Evolutionary conservation across 805 yeast species (phyloP), one percentile per base, ranked within the genome.

Genomic region (Tetrapisispora fleetii): DNA sequence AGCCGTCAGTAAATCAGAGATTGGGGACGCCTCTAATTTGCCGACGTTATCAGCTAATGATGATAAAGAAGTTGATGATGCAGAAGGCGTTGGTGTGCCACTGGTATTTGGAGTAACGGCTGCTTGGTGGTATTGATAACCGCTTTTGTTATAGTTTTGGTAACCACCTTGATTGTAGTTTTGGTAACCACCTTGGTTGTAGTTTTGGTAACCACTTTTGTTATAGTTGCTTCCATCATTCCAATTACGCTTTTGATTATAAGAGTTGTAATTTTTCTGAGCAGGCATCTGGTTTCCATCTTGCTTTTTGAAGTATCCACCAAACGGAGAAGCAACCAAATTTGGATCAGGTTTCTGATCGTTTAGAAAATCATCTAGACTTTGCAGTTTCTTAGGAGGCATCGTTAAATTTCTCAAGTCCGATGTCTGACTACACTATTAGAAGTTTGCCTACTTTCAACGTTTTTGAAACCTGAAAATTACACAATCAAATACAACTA

Each of bases 61-160:
- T 13, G 87, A 70, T 57, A 90, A 72, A 2, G 95, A 84, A 4
- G 86, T 74, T 10, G 89, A 77, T 6, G 91, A 80, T n/a, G 78
- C 73, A 24, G 69, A 63, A 46, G 76, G 75, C 6, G 75, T 67
- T 37, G 66, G 67, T 2, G 65, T 60, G 13, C 49, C 54, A 61
- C 69, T 52, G 46, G 57, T 54, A 47, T 59, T 46, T 67, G 74
- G 68, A 7, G 65, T 57, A 59, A 70, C 53, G 59, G 62, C 54
- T n/a, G 66, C 54, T 41, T 59, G 71, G 53, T 43, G 69, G 60
- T 67, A 58, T 37, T 56, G 53, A 35, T 41, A 41, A 13, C 43
- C 43, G 27, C 42, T 33, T 27, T 39, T 32, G 33, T 39, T 39
- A 47, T 49, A 53, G 49, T 43, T 30, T 46, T 54, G 46, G 9